phyloP scores from a whole-genome alignment of 345 rosid genomes.

The Rhodomyrtus tomentosa region DNA sequence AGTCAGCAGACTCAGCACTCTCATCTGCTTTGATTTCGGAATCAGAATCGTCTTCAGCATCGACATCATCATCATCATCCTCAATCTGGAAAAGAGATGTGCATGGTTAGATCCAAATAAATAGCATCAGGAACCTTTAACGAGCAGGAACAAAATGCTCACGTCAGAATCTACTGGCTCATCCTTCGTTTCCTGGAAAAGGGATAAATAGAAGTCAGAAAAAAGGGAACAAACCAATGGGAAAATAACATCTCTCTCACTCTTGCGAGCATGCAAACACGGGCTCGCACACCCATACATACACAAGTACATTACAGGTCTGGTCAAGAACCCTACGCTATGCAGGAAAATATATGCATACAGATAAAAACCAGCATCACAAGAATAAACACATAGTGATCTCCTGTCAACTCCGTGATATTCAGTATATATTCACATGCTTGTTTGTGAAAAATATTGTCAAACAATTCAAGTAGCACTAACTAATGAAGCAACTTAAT shows the following conservation, averaged over 20 bases:
- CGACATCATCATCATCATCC: slow-evolving; percentile 17
- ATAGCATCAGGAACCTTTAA: background rate
- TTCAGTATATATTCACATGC: background rate
- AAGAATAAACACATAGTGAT: background rate
- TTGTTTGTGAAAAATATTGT: background rate
- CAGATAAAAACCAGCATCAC: background rate
- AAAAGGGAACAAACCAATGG: background rate
- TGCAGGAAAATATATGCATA: background rate
- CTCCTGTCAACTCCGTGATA: background rate
- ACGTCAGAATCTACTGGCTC: slow-evolving; percentile 18
- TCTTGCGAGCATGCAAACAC: rapidly evolving
- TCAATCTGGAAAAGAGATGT: background rate
- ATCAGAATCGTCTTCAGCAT: slow-evolving; percentile 10
- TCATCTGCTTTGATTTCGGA: background rate
- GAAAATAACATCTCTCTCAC: background rate
- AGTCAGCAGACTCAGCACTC: background rate
- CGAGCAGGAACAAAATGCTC: background rate
- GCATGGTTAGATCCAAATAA: background rate
- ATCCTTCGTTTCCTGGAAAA: slow-evolving; percentile 18
- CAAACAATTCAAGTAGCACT: background rate
- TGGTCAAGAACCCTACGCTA: background rate
- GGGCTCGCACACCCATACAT: background rate
- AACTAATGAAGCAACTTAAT: background rate
- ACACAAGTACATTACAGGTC: background rate
- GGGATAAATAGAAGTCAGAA: background rate